Evolutionary conservation across 139 green algal species (phyloP), one percentile per base, ranked within the genome.

Genomic region (Nannochloris sp.): DNA sequence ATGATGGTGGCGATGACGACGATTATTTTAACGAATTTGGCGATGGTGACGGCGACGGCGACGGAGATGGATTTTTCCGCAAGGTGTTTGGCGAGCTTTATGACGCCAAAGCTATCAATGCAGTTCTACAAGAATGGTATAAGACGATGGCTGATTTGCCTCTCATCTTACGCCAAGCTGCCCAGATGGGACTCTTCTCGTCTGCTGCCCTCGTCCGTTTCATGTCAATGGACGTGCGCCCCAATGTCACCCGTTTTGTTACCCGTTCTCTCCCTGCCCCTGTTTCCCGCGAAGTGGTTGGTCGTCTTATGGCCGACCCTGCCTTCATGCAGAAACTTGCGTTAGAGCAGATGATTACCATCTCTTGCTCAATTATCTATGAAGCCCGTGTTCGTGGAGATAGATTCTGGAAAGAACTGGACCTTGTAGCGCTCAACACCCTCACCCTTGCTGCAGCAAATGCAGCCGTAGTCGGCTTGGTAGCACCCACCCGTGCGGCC

Each of bases 261-360:
- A 88, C 86, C n/a, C 79, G 93, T 37, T 64, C 47, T 30, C 68
- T 96, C 36, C 85, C 89, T n/a, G 70, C 82, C 10, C 45, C 68
- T 64, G 84, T 85, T 25, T 86, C 87, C 0, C 82, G 91, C 9
- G 85, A 85, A 36, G 91, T 98, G 64, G 85, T 98, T 37, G 93
- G 93, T 38, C 81, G 93, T 38, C 64, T 96, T 6, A 97, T 99
- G 90, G 93, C 88, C 8, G 93, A 99, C 76, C 92, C 93, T 0
- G 92, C 85, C 1, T 98, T 98, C 63, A 76, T 92, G 34, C 87
- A 93, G 39, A 99, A 98, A 85, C 59, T 97, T 59, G 57, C 75
- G 3, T 73, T 97, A 42, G 93, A 99, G 81, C 82, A 93, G 66
- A 34, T 68, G 2, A 72, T 98, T 37, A 89, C 92, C 12, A 74